A percentile compares a stretch with the other conserved stretches of the same genome.
Conservation (phyloP, 495 filamentous ascomycete genomes). For the Margaritispora aquatica region DNA sequence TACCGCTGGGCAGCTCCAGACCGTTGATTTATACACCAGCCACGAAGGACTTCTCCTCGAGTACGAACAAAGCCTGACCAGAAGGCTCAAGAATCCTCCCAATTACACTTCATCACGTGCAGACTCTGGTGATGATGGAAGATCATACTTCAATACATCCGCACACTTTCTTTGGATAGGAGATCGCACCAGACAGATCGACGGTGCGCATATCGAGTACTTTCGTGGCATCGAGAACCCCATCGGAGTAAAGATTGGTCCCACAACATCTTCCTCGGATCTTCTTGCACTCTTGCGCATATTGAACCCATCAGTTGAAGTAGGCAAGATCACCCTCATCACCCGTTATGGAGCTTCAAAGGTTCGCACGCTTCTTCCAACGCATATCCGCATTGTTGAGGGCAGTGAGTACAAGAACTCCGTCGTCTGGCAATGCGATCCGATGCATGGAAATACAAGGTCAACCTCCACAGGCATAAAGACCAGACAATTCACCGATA, state of each 20-base stretch:
- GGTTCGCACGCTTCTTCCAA: conserved; percentile 63
- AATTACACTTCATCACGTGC: conserved; percentile 16
- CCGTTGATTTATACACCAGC: conserved; percentile 92
- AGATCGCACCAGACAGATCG: conserved; percentile 87
- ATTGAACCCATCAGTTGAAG: conserved; percentile 73
- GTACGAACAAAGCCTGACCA: conserved; percentile 84
- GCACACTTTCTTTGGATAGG: conserved; percentile 98
- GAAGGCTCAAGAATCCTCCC: conserved; percentile 61
- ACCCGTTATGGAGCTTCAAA: conserved; percentile 83
- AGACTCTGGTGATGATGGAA: conserved; percentile 18
- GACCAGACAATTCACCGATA: conserved; percentile 80
- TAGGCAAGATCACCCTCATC: conserved; percentile 92
- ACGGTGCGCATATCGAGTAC: conserved; percentile 92
- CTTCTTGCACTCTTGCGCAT: conserved; percentile 70
- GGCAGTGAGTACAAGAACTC: conserved; percentile 56
- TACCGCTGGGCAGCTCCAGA: conserved; percentile 73
- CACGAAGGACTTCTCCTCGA: conserved; percentile 93
- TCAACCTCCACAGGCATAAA: conserved; percentile 71
- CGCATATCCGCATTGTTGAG: conserved; percentile 83
- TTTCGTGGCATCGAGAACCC: conserved; percentile 95
- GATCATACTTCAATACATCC: conserved; percentile 79
- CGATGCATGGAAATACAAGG: conserved; percentile 89
- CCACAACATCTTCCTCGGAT: conserved; percentile 67
- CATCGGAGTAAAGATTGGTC: conserved; percentile 92
- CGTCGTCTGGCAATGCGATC: conserved; percentile 97